Percentiles rank a stretch among this genome's conserved stretches.
Evolutionary conservation across 2,329 filamentous ascomycete species (phyloP).

Genomic region (Trichoderma atroviride): DNA sequence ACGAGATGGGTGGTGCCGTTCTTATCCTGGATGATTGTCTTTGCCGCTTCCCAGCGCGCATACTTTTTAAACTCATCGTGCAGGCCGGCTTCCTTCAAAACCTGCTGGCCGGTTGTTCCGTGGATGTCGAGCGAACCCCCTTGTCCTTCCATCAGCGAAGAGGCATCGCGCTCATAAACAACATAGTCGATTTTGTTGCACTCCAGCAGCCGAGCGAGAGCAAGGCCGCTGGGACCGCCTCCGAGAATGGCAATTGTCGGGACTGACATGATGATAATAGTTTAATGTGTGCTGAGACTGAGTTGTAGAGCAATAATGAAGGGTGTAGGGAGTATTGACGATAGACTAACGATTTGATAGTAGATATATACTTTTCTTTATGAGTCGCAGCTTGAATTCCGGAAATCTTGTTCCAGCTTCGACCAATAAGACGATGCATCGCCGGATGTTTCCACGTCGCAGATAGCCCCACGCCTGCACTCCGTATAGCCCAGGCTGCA

Average conservation of each 20-base stretch:
- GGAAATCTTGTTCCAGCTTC: not conserved
- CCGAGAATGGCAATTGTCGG: constrained; percentile 51
- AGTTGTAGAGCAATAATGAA: not conserved
- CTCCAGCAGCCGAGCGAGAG: constrained; percentile 55
- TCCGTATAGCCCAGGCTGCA: not conserved
- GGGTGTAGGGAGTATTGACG: not conserved
- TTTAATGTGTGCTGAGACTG: not conserved
- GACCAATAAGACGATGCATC: not conserved
- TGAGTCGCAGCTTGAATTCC: not conserved
- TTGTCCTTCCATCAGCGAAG: constrained; percentile 48
- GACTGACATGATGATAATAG: not conserved
- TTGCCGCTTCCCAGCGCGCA: constrained; percentile 52
- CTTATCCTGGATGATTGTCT: constrained; percentile 51
- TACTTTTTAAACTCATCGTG: constrained; percentile 53
- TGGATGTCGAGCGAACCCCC: constrained; percentile 61
- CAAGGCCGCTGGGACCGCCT: constrained; percentile 45
- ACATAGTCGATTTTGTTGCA: constrained; percentile 49
- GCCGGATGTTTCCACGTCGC: not conserved
- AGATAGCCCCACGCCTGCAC: not conserved
- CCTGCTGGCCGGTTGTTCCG: constrained; percentile 52
- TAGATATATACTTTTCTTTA: not conserved
- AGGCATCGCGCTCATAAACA: constrained; percentile 54
- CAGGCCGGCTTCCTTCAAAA: constrained; percentile 53
- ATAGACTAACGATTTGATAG: not conserved
- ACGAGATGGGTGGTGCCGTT: constrained; percentile 42